These are phyloP conservation scores for Harringtonia aguacate DNA, from an alignment of 2,329 filamentous ascomycete species.

Conservation along the genomic window DNA sequence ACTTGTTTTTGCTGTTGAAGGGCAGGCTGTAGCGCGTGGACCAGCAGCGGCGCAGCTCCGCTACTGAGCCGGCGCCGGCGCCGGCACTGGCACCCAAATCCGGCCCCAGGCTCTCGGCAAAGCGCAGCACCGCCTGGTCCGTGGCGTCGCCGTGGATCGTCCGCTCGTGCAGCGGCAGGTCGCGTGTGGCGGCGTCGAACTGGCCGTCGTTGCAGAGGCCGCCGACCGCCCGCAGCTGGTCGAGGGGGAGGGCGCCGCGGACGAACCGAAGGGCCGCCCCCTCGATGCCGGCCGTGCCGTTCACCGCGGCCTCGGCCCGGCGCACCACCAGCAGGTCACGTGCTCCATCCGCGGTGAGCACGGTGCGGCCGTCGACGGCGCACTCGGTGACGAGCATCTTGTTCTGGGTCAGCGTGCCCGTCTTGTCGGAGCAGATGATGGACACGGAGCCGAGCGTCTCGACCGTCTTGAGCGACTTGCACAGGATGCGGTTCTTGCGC, in stretches of 20 bases:
- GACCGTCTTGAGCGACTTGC: constrained; percentile 70
- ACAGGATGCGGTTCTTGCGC: constrained; percentile 65
- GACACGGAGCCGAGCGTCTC: constrained; percentile 66
- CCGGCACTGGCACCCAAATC: too few relatives aligned
- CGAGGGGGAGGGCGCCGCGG: constrained; percentile 30
- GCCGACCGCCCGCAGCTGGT: constrained; percentile 49
- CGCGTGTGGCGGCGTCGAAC: constrained; percentile 55
- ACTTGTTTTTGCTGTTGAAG: constrained; percentile 80
- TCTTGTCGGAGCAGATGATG: constrained; percentile 69
- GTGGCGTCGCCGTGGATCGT: constrained; percentile 67
- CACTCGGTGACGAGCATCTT: constrained; percentile 65
- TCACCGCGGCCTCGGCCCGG: constrained; percentile 10
- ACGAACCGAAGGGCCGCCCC: constrained; percentile 13
- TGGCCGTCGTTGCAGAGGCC: constrained; percentile 67
- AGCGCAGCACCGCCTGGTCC: constrained; percentile 62
- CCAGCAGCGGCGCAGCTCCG: constrained; percentile 52
- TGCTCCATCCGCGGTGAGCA: constrained; percentile 40
- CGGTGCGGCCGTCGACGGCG: constrained; percentile 43
- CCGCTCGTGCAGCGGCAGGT: constrained; percentile 47
- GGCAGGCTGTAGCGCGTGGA: constrained; percentile 55
- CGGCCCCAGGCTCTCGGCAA: constrained; percentile 60
- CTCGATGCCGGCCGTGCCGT: constrained; percentile 1
- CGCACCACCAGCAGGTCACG: constrained; percentile 25
- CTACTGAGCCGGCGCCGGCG: constrained; percentile 32
- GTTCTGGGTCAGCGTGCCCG: constrained; percentile 60